phyloP scores from a whole-genome alignment of 148 eudicot species.

The Euryodendron excelsum region DNA sequence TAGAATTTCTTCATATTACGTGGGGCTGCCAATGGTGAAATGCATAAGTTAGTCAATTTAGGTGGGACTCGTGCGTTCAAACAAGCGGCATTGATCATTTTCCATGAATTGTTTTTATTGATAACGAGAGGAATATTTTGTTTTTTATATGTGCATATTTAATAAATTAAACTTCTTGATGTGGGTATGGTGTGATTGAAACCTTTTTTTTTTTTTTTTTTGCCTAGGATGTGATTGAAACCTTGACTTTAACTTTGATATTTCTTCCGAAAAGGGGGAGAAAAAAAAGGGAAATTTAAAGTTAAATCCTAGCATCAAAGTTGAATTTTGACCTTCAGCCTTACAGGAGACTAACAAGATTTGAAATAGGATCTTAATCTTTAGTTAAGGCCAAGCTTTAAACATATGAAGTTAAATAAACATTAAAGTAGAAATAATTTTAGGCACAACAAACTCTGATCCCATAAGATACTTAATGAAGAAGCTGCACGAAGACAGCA shows the following conservation, averaged over 20 bases:
- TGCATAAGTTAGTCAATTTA: slow-evolving; percentile 22
- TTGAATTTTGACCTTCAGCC: neutral
- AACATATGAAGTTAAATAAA: too few relatives aligned
- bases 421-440: too few relatives aligned
- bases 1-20: neutral
- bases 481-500: too few relatives aligned
- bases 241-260: neutral
- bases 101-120: neutral
- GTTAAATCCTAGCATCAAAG: neutral
- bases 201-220: too few relatives aligned
- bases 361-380: neutral
- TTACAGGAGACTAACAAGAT: neutral
- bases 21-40: slow-evolving; percentile 2
- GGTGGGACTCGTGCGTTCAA: slow-evolving; percentile 20
- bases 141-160: neutral
- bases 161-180: neutral
- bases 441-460: too few relatives aligned
- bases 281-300: neutral
- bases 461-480: too few relatives aligned
- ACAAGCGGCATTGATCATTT: neutral
- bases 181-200: neutral
- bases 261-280: neutral
- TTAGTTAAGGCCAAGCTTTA: too few relatives aligned
- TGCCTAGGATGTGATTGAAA: slow-evolving; percentile 7
- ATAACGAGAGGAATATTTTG: neutral